phyloP scores from a whole-genome alignment of 495 filamentous ascomycete species.

The Pseudevernia furfuracea region DNA sequence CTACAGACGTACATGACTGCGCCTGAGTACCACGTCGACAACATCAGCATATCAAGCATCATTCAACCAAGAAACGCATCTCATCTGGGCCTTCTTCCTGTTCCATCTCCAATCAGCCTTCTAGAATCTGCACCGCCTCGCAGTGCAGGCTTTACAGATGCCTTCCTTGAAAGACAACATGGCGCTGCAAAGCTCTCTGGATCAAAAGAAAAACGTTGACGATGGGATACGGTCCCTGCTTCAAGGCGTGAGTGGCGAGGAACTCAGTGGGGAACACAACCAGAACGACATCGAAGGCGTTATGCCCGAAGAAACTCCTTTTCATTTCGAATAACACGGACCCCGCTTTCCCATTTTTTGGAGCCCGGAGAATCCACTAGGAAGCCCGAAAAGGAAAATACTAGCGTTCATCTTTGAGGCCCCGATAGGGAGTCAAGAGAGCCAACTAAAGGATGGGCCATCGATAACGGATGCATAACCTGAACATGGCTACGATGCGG shows the following conservation, averaged over 20 bases:
- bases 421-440: too few relatives aligned
- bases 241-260: conserved; percentile 3
- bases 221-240: conserved; percentile 14
- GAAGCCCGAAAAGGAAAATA: too few relatives aligned
- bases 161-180: neutral
- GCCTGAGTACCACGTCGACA: neutral
- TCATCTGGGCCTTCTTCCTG: neutral
- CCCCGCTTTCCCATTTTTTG: too few relatives aligned
- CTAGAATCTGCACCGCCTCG: conserved; percentile 13
- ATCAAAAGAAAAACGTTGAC: conserved; percentile 6
- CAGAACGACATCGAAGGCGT: neutral
- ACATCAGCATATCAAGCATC: neutral
- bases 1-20: conserved; percentile 10
- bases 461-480: too few relatives aligned
- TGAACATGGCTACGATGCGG: too few relatives aligned
- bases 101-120: neutral
- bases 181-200: neutral
- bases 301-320: too few relatives aligned
- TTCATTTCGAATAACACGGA: too few relatives aligned
- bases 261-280: neutral
- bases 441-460: too few relatives aligned
- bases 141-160: neutral
- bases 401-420: too few relatives aligned
- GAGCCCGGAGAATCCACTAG: too few relatives aligned
- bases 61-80: neutral